Percentiles rank a stretch among this genome's conserved stretches.
Conservation (phyloP, 2,329 filamentous ascomycete genomes). For the Stachybotrys chartarum region DNA sequence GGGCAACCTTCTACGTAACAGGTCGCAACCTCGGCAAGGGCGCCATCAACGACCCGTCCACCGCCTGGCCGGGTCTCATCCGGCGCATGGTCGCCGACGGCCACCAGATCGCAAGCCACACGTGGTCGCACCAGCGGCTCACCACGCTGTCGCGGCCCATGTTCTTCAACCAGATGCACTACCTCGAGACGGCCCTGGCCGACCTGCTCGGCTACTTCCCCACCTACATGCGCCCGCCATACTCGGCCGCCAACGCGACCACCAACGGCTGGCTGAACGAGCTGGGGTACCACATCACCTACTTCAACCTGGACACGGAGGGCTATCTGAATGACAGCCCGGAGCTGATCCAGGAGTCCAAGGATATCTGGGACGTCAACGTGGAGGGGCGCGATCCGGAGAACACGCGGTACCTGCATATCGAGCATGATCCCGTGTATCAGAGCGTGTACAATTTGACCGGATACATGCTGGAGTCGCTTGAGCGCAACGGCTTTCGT, state of each 20-base stretch:
- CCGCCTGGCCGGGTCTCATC: constrained; percentile 26
- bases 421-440: constrained; percentile 44
- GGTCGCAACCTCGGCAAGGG: constrained; percentile 30
- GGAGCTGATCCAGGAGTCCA: constrained; percentile 37
- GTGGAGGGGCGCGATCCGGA: constrained; percentile 23
- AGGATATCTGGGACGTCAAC: constrained; percentile 27
- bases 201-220: constrained; percentile 32
- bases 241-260: constrained; percentile 33
- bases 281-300: constrained; percentile 50
- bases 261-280: constrained; percentile 30
- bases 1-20: constrained; percentile 31
- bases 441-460: constrained; percentile 36
- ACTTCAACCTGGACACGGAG: constrained; percentile 55
- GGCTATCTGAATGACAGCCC: constrained; percentile 48
- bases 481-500: constrained; percentile 31
- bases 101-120: constrained; percentile 54
- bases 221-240: constrained; percentile 37
- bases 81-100: constrained; percentile 42
- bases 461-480: constrained; percentile 31
- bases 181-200: constrained; percentile 34
- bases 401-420: constrained; percentile 37
- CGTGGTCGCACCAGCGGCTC: constrained; percentile 38
- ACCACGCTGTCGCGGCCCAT: constrained; percentile 22
- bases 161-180: constrained; percentile 32
- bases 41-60: constrained; percentile 31